phyloP scores from a whole-genome alignment of 1,139 yeast genomes.

The Torulaspora globosa region DNA sequence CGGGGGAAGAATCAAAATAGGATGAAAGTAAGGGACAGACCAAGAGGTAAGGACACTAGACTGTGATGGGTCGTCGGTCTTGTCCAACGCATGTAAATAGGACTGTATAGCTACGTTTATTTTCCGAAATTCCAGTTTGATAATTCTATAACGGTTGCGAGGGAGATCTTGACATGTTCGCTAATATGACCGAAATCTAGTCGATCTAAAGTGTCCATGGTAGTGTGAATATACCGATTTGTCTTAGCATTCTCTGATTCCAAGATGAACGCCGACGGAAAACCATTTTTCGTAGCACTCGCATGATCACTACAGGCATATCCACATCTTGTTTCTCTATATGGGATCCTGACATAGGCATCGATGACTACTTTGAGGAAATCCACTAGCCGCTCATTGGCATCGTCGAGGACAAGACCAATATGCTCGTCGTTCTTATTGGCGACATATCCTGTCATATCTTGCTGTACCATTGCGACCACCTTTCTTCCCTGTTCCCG shows the following conservation, averaged over 20 bases:
- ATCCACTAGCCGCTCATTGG: conserved; percentile 53
- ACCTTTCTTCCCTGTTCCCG: conserved; percentile 52
- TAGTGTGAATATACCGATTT: conserved; percentile 70
- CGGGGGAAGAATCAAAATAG: conserved; percentile 80
- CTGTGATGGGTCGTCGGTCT: conserved; percentile 2
- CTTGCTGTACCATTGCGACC: conserved; percentile 86
- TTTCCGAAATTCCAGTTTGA: conserved; percentile 35
- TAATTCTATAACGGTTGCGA: conserved; percentile 69
- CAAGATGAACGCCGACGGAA: conserved; percentile 75
- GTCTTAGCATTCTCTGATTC: conserved; percentile 66
- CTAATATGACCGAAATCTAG: conserved; percentile 71
- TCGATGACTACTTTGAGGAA: conserved; percentile 61
- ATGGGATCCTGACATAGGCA: conserved; percentile 61
- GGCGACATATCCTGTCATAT: conserved; percentile 85
- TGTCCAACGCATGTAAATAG: conserved; percentile 11
- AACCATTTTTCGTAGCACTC: conserved; percentile 77
- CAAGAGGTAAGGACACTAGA: conserved; percentile 45
- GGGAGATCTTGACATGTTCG: conserved; percentile 71
- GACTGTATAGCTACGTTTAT: conserved; percentile 2
- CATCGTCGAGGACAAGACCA: conserved; percentile 77
- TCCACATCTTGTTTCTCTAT: conserved; percentile 75
- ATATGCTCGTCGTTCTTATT: conserved; percentile 63
- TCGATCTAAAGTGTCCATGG: conserved; percentile 75
- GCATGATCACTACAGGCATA: conserved; percentile 94
- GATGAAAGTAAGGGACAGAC: conserved; percentile 82